Evolutionary conservation across 2,329 filamentous ascomycete genomes (phyloP).

Genomic region (Aspergillus oerlinghausenensis): DNA sequence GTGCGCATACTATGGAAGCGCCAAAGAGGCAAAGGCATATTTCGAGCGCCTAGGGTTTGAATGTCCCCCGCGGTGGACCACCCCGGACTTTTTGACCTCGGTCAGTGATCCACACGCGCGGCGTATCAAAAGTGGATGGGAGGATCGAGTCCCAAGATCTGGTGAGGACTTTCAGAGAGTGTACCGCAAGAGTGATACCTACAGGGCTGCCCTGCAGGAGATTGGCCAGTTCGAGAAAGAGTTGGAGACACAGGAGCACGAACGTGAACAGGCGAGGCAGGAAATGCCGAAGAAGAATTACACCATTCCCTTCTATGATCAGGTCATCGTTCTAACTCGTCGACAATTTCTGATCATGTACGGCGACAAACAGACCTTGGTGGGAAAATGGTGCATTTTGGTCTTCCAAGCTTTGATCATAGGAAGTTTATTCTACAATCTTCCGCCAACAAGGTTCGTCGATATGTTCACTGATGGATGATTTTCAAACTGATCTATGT

Average conservation of each 20-base stretch:
- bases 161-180: slow-evolving; percentile 52
- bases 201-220: slow-evolving; percentile 43
- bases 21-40: slow-evolving; percentile 60
- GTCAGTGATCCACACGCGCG: slow-evolving; percentile 62
- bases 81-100: slow-evolving; percentile 72
- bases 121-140: slow-evolving; percentile 52
- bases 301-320: slow-evolving; percentile 48
- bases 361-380: slow-evolving; percentile 49
- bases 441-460: slow-evolving; percentile 44
- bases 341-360: slow-evolving; percentile 50
- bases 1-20: slow-evolving; percentile 67
- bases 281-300: slow-evolving; percentile 48
- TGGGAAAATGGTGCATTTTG: slow-evolving; percentile 49
- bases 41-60: slow-evolving; percentile 69
- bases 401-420: slow-evolving; percentile 44
- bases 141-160: slow-evolving; percentile 53
- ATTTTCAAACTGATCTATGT: slow-evolving; percentile 1
- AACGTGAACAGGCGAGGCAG: slow-evolving; percentile 37
- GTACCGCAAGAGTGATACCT: slow-evolving; percentile 47
- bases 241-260: slow-evolving; percentile 38
- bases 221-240: slow-evolving; percentile 52
- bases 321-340: slow-evolving; percentile 53
- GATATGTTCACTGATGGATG: no score
- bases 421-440: slow-evolving; percentile 51
- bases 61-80: slow-evolving; percentile 67